Evolutionary conservation across 768 basidiomycete species (phyloP).

Genomic region (Serendipita sp.): DNA sequence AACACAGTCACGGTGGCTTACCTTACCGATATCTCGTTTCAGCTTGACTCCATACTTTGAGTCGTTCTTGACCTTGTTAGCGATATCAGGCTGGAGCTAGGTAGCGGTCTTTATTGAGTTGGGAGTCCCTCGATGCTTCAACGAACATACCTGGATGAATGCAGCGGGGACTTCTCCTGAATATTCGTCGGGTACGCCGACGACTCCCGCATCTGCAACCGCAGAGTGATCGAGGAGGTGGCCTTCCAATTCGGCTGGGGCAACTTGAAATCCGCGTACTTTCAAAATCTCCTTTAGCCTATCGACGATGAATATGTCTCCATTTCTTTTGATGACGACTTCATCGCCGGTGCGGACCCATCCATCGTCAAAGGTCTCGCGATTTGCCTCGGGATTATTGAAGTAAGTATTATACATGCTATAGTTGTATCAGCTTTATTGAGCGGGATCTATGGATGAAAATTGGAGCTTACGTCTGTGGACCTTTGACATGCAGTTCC

Average conservation of each 20-base stretch:
- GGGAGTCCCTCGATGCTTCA: conserved; percentile 27
- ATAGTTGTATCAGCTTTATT: not conserved
- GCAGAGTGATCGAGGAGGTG: conserved; percentile 17
- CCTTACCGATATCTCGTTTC: conserved; percentile 40
- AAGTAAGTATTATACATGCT: conserved; percentile 3
- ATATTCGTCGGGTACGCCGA: conserved; percentile 38
- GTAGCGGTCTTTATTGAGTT: conserved; percentile 30
- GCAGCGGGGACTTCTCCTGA: conserved; percentile 34
- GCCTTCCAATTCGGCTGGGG: conserved; percentile 23
- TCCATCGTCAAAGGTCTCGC: conserved; percentile 20
- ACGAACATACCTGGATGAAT: conserved; percentile 2
- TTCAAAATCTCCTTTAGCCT: conserved; percentile 34
- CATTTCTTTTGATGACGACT: conserved; percentile 35
- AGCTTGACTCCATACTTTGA: conserved; percentile 23
- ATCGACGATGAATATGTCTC: conserved; percentile 45
- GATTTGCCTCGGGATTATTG: not conserved
- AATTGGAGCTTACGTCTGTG: not conserved
- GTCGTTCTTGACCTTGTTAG: conserved; percentile 23
- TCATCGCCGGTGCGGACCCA: conserved; percentile 61
- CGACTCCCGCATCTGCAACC: conserved; percentile 19
- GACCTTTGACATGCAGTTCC: conserved; percentile 33
- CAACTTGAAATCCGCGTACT: conserved; percentile 41
- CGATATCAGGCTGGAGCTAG: conserved; percentile 18
- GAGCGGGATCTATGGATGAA: not conserved
- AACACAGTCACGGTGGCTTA: conserved; percentile 18